phyloP scores from a whole-genome alignment of 148 eudicot species.

The Rhododendron ferrugineum region DNA sequence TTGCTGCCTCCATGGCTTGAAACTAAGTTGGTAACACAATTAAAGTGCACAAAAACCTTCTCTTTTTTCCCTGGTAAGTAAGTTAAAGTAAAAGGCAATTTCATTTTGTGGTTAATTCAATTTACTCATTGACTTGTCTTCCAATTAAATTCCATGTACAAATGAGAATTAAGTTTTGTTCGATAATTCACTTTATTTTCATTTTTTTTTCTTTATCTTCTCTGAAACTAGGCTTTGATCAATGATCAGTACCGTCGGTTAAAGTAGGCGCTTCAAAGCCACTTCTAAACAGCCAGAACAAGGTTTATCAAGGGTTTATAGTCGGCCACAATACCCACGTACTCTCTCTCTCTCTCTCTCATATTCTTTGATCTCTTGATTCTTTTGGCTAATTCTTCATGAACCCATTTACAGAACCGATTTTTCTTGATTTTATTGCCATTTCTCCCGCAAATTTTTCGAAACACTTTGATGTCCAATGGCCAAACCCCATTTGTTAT shows the following conservation, averaged over 20 bases:
- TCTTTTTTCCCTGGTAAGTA: no score
- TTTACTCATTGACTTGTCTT: neutral
- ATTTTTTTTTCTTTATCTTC: neutral
- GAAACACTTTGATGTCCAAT: slow-evolving; percentile 45
- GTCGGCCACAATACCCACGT: slow-evolving; percentile 9
- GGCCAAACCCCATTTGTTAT: slow-evolving; percentile 20
- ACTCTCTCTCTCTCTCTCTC: neutral
- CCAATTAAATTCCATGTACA: neutral
- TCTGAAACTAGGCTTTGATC: neutral
- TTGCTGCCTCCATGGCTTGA: neutral
- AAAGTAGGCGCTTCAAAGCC: neutral
- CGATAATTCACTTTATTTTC: neutral
- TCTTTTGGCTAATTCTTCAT: neutral
- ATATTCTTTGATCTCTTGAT: slow-evolving; percentile 1
- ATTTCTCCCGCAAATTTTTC: slow-evolving; percentile 7
- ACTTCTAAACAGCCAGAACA: neutral
- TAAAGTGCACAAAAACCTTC: no score
- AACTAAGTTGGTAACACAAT: neutral
- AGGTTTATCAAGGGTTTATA: slow-evolving; percentile 48
- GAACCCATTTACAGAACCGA: neutral
- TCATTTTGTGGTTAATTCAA: neutral
- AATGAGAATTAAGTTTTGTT: no score
- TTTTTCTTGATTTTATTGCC: slow-evolving; percentile 1
- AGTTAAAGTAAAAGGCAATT: neutral
- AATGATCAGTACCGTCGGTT: neutral